Base-by-base conservation (phyloP, 192 early-diverging fungal genomes). In the Coemansia sp. region DNA sequence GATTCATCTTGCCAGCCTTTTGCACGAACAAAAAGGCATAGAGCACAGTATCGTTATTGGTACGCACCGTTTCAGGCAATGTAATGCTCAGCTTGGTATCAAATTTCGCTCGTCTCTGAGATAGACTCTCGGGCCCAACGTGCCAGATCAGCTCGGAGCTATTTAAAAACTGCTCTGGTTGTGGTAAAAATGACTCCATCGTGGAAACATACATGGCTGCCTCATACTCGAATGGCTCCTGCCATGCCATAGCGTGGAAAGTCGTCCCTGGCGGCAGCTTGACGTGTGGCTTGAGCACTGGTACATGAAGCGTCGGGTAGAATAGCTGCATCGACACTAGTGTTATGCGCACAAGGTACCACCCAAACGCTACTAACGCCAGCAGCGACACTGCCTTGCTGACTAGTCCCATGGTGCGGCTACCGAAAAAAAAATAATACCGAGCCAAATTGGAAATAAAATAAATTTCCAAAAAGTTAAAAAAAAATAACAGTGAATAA, bases 21-120 rank as follows among this genome's bases (percentile, higher is more conserved):
- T 84, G 81, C 26, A 84, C 64, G 71, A 78, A 71, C 71, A 78
- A 33, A 50, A 76, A 73, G 0, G 74, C 74, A 71, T 73, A 84
- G 14, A 84, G 59, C 17, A 32, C 14, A 4, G 76, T 71, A 39
- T 57, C 68, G 53, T 84, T 84, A 9, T 23, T 13, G 2, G 39
- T 50, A 32, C 67, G 69, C 62, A 78, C 49, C 0, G 44, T 9
- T 2, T 70, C 68, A 7, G 76, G 76, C 37, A 78, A 38, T 16
- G 17, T 16, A 26, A 84, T 53, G 16, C 16, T 57, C 42, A 84
- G 19, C 9, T 23, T 49, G 23, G 64, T 46, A 30, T 52, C 52
- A 14, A 78, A 67, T 21, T 58, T 72, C 26, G 75, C 62, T 40
- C 66, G 66, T 30, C 73, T 40, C 55, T 78, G 70, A 0, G 63